Evolutionary conservation across 768 basidiomycete genomes (phyloP).

Genomic region (Mycena filopes): DNA sequence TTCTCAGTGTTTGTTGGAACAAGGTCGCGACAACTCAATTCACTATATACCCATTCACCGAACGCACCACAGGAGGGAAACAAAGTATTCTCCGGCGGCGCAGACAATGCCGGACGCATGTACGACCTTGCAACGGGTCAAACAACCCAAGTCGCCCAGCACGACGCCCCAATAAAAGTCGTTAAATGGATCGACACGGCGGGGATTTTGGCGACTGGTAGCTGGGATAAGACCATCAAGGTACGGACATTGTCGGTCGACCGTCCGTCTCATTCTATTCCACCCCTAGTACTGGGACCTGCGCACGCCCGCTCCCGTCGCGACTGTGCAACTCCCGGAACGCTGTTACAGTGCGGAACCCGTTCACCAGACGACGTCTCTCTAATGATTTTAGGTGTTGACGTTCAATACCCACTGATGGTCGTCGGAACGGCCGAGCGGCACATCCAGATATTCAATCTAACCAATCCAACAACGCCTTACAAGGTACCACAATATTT

Average conservation of each 20-base stretch:
- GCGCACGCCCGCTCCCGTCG: slow-evolving; percentile 78
- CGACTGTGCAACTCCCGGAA: slow-evolving; percentile 86
- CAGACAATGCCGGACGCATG: slow-evolving; percentile 95
- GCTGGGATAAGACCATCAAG: slow-evolving; percentile 98
- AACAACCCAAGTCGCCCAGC: slow-evolving; percentile 85
- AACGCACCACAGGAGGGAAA: slow-evolving; percentile 75
- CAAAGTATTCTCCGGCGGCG: slow-evolving; percentile 92
- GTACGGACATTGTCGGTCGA: slow-evolving; percentile 51
- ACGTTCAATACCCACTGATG: slow-evolving; percentile 83
- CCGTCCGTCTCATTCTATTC: slow-evolving; percentile 2
- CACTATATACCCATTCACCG: slow-evolving; percentile 13
- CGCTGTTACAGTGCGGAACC: slow-evolving; percentile 78
- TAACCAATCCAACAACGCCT: slow-evolving; percentile 80
- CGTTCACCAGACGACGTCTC: not conserved
- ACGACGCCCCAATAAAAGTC: slow-evolving; percentile 89
- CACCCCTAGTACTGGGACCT: slow-evolving; percentile 89
- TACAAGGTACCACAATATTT: slow-evolving; percentile 71
- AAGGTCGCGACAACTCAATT: slow-evolving; percentile 63
- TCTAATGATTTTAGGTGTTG: slow-evolving; percentile 52
- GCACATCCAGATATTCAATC: slow-evolving; percentile 90
- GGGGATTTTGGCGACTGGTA: slow-evolving; percentile 89
- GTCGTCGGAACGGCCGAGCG: slow-evolving; percentile 95
- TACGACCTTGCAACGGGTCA: slow-evolving; percentile 90
- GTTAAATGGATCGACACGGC: slow-evolving; percentile 85
- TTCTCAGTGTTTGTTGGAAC: slow-evolving; percentile 90